phyloP scores from a whole-genome alignment of 176 grass and related monocot genomes.

The Echinochloa phyllopogon region DNA sequence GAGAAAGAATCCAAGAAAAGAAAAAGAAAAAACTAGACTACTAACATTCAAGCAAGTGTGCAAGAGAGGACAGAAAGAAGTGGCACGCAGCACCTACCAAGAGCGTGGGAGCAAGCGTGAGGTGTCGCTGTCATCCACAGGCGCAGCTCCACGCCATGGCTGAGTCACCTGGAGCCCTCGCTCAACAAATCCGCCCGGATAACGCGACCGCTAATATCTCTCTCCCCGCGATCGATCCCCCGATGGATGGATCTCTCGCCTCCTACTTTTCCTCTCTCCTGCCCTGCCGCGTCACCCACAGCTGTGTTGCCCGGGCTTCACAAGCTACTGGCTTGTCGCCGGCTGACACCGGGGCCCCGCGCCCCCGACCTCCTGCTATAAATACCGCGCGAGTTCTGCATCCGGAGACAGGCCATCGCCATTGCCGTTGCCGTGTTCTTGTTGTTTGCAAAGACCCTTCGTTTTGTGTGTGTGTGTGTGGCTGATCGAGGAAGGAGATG shows the following conservation, averaged over 20 bases:
- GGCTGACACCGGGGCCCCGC: neutral
- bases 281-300: neutral
- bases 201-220: neutral
- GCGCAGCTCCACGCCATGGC: conserved; percentile 59
- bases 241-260: neutral
- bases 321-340: neutral
- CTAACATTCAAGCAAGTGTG: too few relatives aligned
- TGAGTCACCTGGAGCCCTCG: conserved; percentile 40
- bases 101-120: neutral
- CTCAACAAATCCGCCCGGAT: neutral
- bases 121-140: conserved; percentile 38
- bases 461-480: too few relatives aligned
- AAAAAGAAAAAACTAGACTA: too few relatives aligned
- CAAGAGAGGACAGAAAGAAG: too few relatives aligned
- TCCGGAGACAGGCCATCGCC: neutral
- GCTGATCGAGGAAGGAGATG: conserved; percentile 35
- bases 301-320: neutral
- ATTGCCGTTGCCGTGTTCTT: conserved; percentile 10
- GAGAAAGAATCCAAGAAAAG: neutral
- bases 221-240: neutral
- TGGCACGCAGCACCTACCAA: too few relatives aligned
- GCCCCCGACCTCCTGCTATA: neutral
- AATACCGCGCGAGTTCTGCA: neutral
- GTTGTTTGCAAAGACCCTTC: neutral
- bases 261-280: neutral